These are phyloP conservation scores for Babesia bovis DNA, from an alignment of 169 alveolate genomes.

Conservation along the genomic window DNA sequence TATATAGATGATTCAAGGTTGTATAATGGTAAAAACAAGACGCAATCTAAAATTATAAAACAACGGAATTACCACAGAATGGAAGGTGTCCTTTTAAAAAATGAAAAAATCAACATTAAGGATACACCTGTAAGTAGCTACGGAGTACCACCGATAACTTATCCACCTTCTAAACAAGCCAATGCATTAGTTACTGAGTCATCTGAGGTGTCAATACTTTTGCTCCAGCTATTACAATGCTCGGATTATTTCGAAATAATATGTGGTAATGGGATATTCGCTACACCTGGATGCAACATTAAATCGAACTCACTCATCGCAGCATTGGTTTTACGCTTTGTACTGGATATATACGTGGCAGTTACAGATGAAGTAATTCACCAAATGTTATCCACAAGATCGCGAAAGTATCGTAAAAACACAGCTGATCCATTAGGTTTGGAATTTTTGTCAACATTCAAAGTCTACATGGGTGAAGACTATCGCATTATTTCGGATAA, in stretches of 20 bases:
- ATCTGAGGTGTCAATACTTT: slow-evolving; percentile 25
- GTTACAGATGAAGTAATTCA: slow-evolving; percentile 14
- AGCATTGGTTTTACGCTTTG: neutral
- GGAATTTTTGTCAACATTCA: slow-evolving; percentile 11
- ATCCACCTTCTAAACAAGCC: slow-evolving; percentile 11
- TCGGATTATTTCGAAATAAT: slow-evolving; percentile 24
- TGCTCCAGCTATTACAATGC: slow-evolving; percentile 22
- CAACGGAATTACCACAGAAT: neutral
- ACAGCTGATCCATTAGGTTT: neutral
- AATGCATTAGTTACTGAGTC: slow-evolving; percentile 13
- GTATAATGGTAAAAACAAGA: neutral
- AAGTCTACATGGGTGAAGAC: slow-evolving; percentile 21
- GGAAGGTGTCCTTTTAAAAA: neutral
- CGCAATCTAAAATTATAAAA: neutral
- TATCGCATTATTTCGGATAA: slow-evolving; percentile 3
- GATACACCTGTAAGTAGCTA: too few relatives aligned
- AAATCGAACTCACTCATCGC: slow-evolving; percentile 1
- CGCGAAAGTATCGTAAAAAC: too few relatives aligned
- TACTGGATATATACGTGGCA: slow-evolving; percentile 14
- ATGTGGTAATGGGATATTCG: slow-evolving; percentile 14
- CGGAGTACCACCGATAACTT: slow-evolving; percentile 8
- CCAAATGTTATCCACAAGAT: neutral
- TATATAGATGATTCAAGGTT: neutral
- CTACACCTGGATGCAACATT: slow-evolving; percentile 10
- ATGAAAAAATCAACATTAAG: neutral